Base-by-base conservation (phyloP, 2,329 filamentous ascomycete species). In the Albophoma yamanashiensis region DNA sequence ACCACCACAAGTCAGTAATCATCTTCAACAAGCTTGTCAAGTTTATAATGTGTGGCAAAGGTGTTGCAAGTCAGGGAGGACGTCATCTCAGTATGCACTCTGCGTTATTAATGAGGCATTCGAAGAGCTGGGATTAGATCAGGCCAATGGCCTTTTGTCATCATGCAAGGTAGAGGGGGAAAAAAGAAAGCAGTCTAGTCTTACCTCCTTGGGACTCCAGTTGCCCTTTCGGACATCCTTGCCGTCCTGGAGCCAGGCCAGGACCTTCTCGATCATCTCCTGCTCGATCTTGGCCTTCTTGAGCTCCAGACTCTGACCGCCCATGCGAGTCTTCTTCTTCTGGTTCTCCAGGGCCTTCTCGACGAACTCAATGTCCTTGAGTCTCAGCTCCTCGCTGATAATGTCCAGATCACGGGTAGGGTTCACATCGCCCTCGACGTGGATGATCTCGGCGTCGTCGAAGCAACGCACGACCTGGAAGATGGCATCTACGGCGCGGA, bases 101-200 rank as follows among this genome's bases (percentile, higher is more conserved):
- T 81, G 82, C 83, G 86, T 90, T 85, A 77, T 79, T 78, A 74
- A 78, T 83, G 86, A 89, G 89, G 85, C 83, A 85, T 88, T 97
- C 93, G 88, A 96, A 89, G 94, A 99, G 94, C 94, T 99, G 94
- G 94, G 94, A 91, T 96, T 92, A 90, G 81, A 89, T 82, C 89
- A 89, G 92, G 91, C 90, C 83, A 78, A 80, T 81, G 87, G 91
- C 92, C 94, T 89, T 96, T 96, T 89, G 87, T 97, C 94, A 97
- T 97, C 94, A 96, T 88, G 69, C 74, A 79, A 85, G 68, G 67
- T 64, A 59, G 42, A 57, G 34, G 47, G 20, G 25, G 56, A 12
- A 57, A 63, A 57, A 63, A 66, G 42, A 38, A 58, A 52, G 60
- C 61, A 61, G 14, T 38, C 36, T 67, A 62, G 55, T 75, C 88